Conservation (phyloP, 1,139 yeast genomes). For the Waltiozyma sp. region DNA sequence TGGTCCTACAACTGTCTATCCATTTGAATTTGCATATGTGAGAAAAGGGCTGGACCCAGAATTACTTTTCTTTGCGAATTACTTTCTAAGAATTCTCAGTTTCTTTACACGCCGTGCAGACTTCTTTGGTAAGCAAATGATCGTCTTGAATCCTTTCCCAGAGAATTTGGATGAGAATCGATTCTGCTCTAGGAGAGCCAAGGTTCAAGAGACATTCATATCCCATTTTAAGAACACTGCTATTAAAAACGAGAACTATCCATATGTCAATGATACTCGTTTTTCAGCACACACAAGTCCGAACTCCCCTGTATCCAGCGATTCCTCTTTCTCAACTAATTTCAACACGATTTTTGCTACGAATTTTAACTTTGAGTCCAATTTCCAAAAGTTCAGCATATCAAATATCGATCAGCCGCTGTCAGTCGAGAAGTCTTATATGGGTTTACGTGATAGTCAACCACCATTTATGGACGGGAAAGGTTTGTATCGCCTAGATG, state of each 20-base stretch:
- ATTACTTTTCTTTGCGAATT: constrained; percentile 8
- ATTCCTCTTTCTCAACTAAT: neutral
- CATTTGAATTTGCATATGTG: constrained; percentile 6
- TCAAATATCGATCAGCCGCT: neutral
- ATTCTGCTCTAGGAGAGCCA: constrained; percentile 12
- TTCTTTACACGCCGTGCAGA: constrained; percentile 15
- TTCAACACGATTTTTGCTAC: neutral
- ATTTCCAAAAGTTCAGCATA: too few species aligned
- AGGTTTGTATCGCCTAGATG: too few species aligned
- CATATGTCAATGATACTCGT: constrained; percentile 7
- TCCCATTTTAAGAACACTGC: constrained; percentile 6
- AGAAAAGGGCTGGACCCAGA: constrained; percentile 4
- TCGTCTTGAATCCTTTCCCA: constrained; percentile 11
- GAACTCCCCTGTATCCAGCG: neutral
- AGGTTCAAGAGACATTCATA: constrained; percentile 10
- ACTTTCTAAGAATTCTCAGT: constrained; percentile 10
- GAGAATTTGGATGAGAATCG: constrained; percentile 9
- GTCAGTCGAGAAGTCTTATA: neutral
- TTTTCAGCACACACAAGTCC: constrained; percentile 1
- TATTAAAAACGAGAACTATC: constrained; percentile 9
- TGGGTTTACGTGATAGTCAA: too few species aligned
- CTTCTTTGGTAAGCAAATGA: constrained; percentile 11
- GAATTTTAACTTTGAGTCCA: neutral
- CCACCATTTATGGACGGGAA: too few species aligned
- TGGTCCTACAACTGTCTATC: constrained; percentile 15